phyloP scores from a whole-genome alignment of 1,139 yeast species.

The Taphrina communis region DNA sequence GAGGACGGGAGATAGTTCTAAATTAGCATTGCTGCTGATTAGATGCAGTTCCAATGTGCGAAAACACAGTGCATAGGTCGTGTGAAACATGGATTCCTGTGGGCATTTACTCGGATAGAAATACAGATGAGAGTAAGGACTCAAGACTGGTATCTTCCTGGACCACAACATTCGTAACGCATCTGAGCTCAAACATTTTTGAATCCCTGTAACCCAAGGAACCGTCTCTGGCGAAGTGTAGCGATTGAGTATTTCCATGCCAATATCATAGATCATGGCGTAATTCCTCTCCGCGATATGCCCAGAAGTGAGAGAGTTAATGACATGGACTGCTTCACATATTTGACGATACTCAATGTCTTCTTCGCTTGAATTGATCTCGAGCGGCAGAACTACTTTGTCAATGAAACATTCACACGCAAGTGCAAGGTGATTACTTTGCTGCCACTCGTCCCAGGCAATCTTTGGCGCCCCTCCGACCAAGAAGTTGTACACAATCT shows the following conservation, averaged over 20 bases:
- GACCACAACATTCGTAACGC: conserved; percentile 10
- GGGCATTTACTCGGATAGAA: neutral
- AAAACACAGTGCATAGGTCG: neutral
- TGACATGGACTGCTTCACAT: neutral
- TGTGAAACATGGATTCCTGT: conserved; percentile 3
- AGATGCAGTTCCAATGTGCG: conserved; percentile 1
- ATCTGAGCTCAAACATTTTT: neutral
- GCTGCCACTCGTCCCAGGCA: conserved; percentile 10
- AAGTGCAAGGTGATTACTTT: too few species aligned
- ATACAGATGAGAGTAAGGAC: conserved; percentile 1
- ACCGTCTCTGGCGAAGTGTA: neutral
- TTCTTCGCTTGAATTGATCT: neutral
- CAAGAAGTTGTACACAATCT: conserved; percentile 2
- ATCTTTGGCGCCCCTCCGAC: too few species aligned
- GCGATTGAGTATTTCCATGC: neutral
- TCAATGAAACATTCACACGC: too few species aligned
- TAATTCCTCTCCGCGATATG: neutral
- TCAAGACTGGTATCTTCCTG: neutral
- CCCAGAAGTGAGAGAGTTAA: neutral
- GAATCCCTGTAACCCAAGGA: neutral
- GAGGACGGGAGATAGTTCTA: neutral
- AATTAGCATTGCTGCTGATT: neutral
- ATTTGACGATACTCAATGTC: neutral
- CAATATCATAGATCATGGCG: neutral
- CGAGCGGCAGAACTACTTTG: conserved; percentile 6